Base-by-base conservation (phyloP, 2,329 filamentous ascomycete species). In the Hymenoscyphus infarciens region DNA sequence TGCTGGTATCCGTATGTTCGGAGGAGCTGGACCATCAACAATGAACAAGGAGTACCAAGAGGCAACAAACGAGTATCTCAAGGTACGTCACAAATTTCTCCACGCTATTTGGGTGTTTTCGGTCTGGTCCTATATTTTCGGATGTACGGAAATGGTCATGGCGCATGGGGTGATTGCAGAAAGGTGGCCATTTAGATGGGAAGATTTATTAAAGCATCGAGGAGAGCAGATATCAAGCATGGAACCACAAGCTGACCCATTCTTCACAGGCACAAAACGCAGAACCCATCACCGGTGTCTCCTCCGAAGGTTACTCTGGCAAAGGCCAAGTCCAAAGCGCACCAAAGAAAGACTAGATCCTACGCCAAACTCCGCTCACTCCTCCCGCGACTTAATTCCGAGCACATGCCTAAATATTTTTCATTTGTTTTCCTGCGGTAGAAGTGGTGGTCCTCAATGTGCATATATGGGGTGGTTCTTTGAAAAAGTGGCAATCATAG, bases 21-120 rank as follows among this genome's bases (percentile, higher is more conserved):
- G 90, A 73, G 83, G 85, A 76, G 84, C 86, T 64, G 74, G 84
- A 67, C 95, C 95, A 70, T 82, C 83, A 77, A 96, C 94, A 74
- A 96, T 99, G 93, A 94, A 83, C 81, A 90, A 91, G 84, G 95
- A 99, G 81, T 98, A 90, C 87, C 92, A 99, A 82, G 92, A 98
- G 83, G 89, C 89, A 72, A 85, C 88, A 71, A 97, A 99, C 80
- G 95, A 97, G 82, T 95, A 90, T 79, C 83, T 97, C 78, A 93
- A 87, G 86, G 94, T 96, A 81, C 73, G 87, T 80, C 53, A 27
- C 38, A 25, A 10, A 22, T 45, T 49, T 58, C 57, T 60, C 11
- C 31, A 16, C 57, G 39, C 19, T 11, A 25, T 38, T 13, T 16
- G 5, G 27, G 6, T 16, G 16, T n/a, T 15, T 22, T 25, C n/a